Base-by-base conservation (phyloP, 257 asterid species). In the Solanum pinnatisectum region DNA sequence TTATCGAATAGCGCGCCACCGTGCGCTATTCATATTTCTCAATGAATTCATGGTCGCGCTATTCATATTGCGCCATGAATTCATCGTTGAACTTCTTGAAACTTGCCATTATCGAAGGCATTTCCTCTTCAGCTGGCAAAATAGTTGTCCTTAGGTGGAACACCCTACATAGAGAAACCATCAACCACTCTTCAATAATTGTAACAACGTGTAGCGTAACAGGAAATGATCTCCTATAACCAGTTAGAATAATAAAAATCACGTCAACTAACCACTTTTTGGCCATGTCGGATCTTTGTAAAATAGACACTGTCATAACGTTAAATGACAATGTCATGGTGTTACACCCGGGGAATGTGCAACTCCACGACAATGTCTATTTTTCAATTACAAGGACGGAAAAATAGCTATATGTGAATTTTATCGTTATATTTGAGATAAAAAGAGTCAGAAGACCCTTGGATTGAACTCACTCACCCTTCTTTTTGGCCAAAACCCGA, bases 401-500 rank as follows among this genome's bases (percentile, higher is more conserved):
- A 73, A 36, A 20, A 18, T 73, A 37, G 27, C 46, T 20, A 2
- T 36, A 6, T 10, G 32, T 5, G 49, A 35, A 20, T 73, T 20
- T 73, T 32, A 71, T 8, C 14, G 10, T 18, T 18, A 18, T 15
- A 52, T 52, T 52, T 52, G 63, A 52, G 22, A 18, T 18, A 20
- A 52, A 52, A 52, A 52, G 63, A 18, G 10, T 52, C 4, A 0
- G 18, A 52, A 52, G n/a, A 6, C 63, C 63, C n/a, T 52, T 6
- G 42, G 35, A 40, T 68, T 85, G 87, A 52, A 52, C n/a, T 0
- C 1, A 86, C 92, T 81, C 88, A 97, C 99, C 99, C 99, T 89
- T 96, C 99, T 93, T 97, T 96, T 87, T 97, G 98, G 35, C 99
- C 99, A 33, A 97, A 96, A 10, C 99, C 99, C 39, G 99, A 97